phyloP scores from a whole-genome alignment of 2,329 filamentous ascomycete genomes.

The Diatrype stigma region DNA sequence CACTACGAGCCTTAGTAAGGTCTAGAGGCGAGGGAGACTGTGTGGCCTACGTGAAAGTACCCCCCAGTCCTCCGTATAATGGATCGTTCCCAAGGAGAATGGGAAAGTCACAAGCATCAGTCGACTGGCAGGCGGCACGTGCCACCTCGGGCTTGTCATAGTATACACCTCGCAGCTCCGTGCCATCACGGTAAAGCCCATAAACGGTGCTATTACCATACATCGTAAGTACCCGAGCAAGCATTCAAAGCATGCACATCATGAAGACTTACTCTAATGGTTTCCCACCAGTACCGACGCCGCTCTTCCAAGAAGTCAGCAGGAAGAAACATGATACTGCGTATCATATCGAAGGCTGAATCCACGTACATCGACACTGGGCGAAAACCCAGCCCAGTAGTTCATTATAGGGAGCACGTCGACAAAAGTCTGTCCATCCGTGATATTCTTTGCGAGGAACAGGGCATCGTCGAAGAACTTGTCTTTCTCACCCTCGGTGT shows the following conservation, averaged over 20 bases:
- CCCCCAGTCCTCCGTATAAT: conserved; percentile 25
- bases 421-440: conserved; percentile 25
- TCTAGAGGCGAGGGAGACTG: background rate
- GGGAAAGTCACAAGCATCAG: conserved; percentile 26
- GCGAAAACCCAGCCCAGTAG: conserved; percentile 26
- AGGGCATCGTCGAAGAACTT: conserved; percentile 28
- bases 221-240: background rate
- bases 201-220: conserved; percentile 24
- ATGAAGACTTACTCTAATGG: conserved; percentile 20
- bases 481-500: conserved; percentile 26
- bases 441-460: conserved; percentile 22
- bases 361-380: conserved; percentile 22
- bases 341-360: background rate
- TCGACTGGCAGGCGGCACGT: conserved; percentile 25
- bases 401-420: conserved; percentile 26
- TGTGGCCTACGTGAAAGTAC: conserved; percentile 24
- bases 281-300: conserved; percentile 22
- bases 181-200: conserved; percentile 27
- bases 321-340: background rate
- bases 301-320: conserved; percentile 18
- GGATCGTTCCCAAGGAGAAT: conserved; percentile 29
- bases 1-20: conserved; percentile 10
- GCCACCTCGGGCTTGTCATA: conserved; percentile 28
- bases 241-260: background rate
- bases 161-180: conserved; percentile 28